Percentiles rank a stretch among this genome's conserved stretches.
Evolutionary conservation across 2,329 filamentous ascomycete genomes (phyloP).

Genomic region (Cordyceps farinosa): DNA sequence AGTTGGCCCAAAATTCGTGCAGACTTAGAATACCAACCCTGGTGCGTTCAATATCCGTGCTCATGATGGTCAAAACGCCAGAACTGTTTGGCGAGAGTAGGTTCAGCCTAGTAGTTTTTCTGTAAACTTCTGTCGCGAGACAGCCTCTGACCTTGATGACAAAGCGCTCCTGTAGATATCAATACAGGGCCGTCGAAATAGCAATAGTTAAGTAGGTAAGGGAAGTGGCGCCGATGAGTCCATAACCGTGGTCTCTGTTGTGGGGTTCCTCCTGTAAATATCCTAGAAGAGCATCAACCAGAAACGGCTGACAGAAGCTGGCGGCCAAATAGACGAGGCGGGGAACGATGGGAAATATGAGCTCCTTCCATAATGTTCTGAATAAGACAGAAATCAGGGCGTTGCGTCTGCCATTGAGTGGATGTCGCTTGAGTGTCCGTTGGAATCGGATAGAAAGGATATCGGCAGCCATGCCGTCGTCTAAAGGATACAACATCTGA

Average conservation of each 20-base stretch:
- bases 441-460: not conserved
- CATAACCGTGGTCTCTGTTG: slow-evolving; percentile 29
- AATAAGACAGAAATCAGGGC: slow-evolving; percentile 10
- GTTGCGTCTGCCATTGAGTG: not conserved
- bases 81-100: slow-evolving; percentile 29
- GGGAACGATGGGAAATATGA: slow-evolving; percentile 30
- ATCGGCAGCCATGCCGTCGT: not conserved
- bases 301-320: slow-evolving; percentile 35
- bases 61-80: slow-evolving; percentile 39
- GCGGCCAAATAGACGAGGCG: slow-evolving; percentile 32
- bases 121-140: slow-evolving; percentile 25
- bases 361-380: slow-evolving; percentile 25
- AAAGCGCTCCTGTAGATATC: slow-evolving; percentile 32
- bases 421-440: not conserved
- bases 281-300: slow-evolving; percentile 31
- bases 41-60: slow-evolving; percentile 38
- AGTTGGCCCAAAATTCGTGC: slow-evolving; percentile 32
- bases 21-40: slow-evolving; percentile 29
- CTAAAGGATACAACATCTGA: not conserved
- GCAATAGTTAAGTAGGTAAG: slow-evolving; percentile 34
- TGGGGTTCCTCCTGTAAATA: slow-evolving; percentile 22
- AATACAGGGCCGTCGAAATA: slow-evolving; percentile 31
- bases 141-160: slow-evolving; percentile 24
- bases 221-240: slow-evolving; percentile 32
- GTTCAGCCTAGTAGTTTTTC: slow-evolving; percentile 24